Base-by-base conservation (phyloP, 257 asterid species). In the Solanum acaule region DNA sequence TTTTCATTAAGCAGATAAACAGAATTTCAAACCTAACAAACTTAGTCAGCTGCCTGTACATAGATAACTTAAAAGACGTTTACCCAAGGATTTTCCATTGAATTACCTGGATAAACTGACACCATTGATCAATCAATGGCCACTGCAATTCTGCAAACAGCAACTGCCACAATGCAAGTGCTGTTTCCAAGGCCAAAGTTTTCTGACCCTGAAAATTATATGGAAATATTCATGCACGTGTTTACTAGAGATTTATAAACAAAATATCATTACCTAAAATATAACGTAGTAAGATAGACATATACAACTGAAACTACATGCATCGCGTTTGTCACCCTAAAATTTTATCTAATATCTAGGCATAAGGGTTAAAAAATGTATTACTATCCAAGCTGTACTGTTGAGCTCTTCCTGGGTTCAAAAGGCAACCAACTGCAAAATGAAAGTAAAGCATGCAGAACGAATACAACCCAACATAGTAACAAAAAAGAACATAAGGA, bases 141-240 rank as follows among this genome's bases (percentile, higher is more conserved):
- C 99, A 97, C 82, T 94, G 93, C 92, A 91, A 94, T 90, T 96
- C 99, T 44, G 98, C 96, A 93, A 96, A 97, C 86, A 97, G 87
- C 90, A 97, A 91, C 88, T 96, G 98, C 99, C 99, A 97, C 98
- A 97, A 96, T 44, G 99, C 99, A 87, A 97, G 96, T 76, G 99
- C 99, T 29, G 99, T 97, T 92, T 97, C 99, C 91, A 97, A 90
- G 52, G 99, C 98, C 92, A 97, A 89, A 42, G 98, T 94, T 91
- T 97, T 97, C 93, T 96, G 99, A 88, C 98, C 98, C 99, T 97
- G 96, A 83, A 91, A 89, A 78, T 34, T 78, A 78, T 10, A 46
- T 20, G 70, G 70, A 82, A 82, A 82, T 18, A 5, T 29, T 29
- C 29, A 29, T 82, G 40, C n/a, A 18, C 38, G 49, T 29, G 31